Evolutionary conservation across 352 stramenopile genomes (phyloP).

Genomic region (Globisporangium spinosum): DNA sequence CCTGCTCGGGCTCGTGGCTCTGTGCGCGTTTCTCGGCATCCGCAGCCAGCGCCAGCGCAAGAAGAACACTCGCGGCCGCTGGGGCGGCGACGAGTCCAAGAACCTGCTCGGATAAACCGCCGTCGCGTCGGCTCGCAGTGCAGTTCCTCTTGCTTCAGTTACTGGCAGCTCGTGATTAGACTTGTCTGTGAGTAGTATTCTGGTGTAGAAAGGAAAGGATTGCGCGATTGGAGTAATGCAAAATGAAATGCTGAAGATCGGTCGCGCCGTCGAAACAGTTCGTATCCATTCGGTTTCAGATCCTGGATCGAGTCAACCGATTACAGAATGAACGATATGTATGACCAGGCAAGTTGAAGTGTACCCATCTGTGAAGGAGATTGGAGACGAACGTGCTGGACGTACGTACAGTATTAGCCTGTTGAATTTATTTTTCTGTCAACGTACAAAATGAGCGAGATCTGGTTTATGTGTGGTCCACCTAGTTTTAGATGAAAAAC

Average conservation of each 20-base stretch:
- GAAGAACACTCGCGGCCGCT: constrained; percentile 9
- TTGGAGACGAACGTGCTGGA: background rate
- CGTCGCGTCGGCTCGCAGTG: background rate
- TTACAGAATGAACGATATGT: no score
- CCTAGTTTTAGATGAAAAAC: background rate
- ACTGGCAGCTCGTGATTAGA: background rate
- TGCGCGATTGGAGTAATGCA: background rate
- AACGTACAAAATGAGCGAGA: background rate
- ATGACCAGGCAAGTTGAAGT: background rate
- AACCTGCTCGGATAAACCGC: constrained; percentile 22
- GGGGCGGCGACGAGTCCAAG: constrained; percentile 19
- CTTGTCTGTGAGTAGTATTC: background rate
- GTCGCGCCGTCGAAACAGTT: background rate
- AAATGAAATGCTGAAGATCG: background rate
- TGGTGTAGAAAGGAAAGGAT: no score
- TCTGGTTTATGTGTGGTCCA: constrained; percentile 11
- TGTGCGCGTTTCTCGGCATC: constrained; percentile 44
- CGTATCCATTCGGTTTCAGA: no score
- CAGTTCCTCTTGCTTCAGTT: background rate
- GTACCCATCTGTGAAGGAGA: background rate
- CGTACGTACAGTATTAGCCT: background rate
- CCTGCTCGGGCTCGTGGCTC: constrained; percentile 52
- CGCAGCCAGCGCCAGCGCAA: constrained; percentile 33
- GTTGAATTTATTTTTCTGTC: background rate
- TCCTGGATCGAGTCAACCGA: no score